A percentile compares a stretch with the other conserved stretches of the same genome.
These are phyloP conservation scores for Phascolomyces articulosus DNA, from an alignment of 371 early-diverging fungal genomes.

Conservation along the genomic window DNA sequence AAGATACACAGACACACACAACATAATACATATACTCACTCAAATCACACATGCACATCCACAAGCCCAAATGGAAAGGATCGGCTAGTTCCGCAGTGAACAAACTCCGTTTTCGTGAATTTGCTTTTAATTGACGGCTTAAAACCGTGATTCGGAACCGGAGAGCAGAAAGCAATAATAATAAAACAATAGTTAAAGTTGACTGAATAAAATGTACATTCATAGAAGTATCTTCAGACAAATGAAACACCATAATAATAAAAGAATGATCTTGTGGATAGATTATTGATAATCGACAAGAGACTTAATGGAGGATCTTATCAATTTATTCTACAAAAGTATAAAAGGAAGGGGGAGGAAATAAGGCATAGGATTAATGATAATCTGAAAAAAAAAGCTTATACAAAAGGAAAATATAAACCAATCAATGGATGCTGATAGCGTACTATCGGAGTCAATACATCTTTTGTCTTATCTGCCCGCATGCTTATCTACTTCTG, in stretches of 20 bases:
- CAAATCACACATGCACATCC: not conserved
- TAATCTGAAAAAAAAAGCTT: not conserved
- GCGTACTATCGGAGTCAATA: slow-evolving; percentile 1
- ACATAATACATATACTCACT: not conserved
- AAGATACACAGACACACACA: not conserved
- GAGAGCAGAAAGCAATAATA: not conserved
- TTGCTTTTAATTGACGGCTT: not conserved
- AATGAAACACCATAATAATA: not conserved
- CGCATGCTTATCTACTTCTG: slow-evolving; percentile 2
- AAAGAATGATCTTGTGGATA: not conserved
- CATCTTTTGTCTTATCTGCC: slow-evolving; percentile 1
- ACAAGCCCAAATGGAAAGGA: not conserved
- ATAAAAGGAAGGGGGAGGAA: not conserved
- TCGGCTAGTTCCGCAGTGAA: not conserved
- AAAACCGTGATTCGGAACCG: not conserved
- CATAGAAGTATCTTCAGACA: no score
- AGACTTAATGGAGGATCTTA: not conserved
- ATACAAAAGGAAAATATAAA: not conserved
- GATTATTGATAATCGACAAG: not conserved
- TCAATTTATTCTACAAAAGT: not conserved
- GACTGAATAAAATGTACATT: no score
- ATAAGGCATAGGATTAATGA: not conserved
- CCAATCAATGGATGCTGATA: slow-evolving; percentile 4
- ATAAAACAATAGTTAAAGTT: not conserved
- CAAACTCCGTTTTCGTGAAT: slow-evolving; percentile 7